phyloP scores from a whole-genome alignment of 305 asterid species.

The Nicotiana rustica region DNA sequence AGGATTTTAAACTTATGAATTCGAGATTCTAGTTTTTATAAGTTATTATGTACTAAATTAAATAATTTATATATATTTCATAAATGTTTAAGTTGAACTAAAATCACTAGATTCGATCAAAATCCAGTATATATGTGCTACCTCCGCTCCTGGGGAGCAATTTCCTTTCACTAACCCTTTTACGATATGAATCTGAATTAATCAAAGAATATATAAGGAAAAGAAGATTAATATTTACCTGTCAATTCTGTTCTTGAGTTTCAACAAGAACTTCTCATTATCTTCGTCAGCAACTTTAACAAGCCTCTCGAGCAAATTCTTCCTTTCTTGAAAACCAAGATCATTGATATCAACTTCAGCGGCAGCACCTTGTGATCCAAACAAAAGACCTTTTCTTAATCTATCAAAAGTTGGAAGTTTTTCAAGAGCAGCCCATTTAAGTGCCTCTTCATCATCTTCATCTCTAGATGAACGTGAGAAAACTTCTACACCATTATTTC shows the following conservation, averaged over 20 bases:
- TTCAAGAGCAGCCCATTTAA: slow-evolving; percentile 72
- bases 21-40: no score
- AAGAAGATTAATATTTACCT: slow-evolving; percentile 12
- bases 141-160: no score
- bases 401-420: slow-evolving; percentile 70
- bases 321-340: slow-evolving; percentile 58
- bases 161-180: no score
- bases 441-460: slow-evolving; percentile 70
- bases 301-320: slow-evolving; percentile 59
- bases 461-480: slow-evolving; percentile 60
- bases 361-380: slow-evolving; percentile 60
- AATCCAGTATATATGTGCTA: no score
- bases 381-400: slow-evolving; percentile 60
- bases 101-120: no score
- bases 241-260: slow-evolving; percentile 41
- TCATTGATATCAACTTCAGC: slow-evolving; percentile 52
- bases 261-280: slow-evolving; percentile 40
- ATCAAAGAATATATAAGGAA: no score
- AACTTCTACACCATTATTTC: slow-evolving; percentile 49
- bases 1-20: no score
- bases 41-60: no score
- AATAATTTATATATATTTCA: no score
- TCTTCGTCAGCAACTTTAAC: slow-evolving; percentile 59
- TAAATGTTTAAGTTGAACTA: no score
- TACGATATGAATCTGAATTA: no score